Conservation (phyloP, 2,329 filamentous ascomycete species). For the Aureobasidium subglaciale region DNA sequence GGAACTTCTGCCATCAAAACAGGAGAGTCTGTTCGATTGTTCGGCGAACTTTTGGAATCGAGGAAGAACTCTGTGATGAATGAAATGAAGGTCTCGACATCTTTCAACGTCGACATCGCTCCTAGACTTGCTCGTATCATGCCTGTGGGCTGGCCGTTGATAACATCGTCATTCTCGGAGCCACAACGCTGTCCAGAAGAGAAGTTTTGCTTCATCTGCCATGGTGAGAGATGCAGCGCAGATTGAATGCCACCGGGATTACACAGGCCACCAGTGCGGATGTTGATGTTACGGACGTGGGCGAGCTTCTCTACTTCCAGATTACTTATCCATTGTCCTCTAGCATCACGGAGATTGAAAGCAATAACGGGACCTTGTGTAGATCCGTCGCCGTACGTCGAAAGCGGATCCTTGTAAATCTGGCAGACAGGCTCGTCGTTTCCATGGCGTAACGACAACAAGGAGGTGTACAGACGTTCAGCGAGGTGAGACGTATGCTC, state of each 20-base stretch:
- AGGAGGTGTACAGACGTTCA: constrained; percentile 48
- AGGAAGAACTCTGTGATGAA: constrained; percentile 31
- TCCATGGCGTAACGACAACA: constrained; percentile 57
- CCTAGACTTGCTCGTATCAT: constrained; percentile 80
- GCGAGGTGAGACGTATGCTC: constrained; percentile 64
- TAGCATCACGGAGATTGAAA: constrained; percentile 69
- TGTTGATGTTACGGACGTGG: constrained; percentile 67
- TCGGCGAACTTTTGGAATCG: constrained; percentile 14
- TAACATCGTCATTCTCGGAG: constrained; percentile 73
- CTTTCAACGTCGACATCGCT: constrained; percentile 74
- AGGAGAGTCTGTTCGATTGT: neutral
- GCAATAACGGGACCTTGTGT: constrained; percentile 68
- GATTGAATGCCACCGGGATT: constrained; percentile 81
- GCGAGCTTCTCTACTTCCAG: constrained; percentile 85
- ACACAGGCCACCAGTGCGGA: constrained; percentile 83
- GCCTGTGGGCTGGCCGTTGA: constrained; percentile 80
- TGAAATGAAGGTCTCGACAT: constrained; percentile 62
- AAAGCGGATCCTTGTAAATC: constrained; percentile 49
- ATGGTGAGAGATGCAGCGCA: constrained; percentile 64
- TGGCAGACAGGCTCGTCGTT: constrained; percentile 61
- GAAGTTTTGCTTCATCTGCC: constrained; percentile 81
- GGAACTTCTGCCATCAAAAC: constrained; percentile 3
- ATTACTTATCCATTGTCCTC: constrained; percentile 70
- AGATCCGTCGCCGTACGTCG: constrained; percentile 35
- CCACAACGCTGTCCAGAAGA: constrained; percentile 80